These are phyloP conservation scores for Aspergillaceae sp. DNA, from an alignment of 2,329 filamentous ascomycete genomes.

Conservation along the genomic window DNA sequence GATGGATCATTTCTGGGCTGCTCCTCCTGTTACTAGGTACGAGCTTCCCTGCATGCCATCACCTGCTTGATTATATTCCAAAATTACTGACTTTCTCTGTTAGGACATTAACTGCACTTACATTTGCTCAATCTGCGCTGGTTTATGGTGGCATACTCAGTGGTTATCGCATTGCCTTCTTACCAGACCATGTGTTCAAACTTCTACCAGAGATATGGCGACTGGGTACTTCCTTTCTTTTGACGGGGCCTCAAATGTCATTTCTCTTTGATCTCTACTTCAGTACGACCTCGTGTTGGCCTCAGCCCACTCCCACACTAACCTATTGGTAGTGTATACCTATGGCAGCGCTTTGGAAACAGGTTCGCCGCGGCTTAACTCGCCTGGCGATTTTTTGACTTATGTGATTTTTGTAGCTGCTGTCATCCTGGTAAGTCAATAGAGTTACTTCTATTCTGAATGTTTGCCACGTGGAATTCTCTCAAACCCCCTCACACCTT, in stretches of 20 bases:
- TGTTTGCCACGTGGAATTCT: too few species aligned
- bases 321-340: slow-evolving; percentile 53
- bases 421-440: slow-evolving; percentile 66
- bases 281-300: slow-evolving; percentile 36
- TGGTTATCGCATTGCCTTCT: slow-evolving; percentile 47
- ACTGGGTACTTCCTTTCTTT: slow-evolving; percentile 49
- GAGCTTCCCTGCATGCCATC: slow-evolving; percentile 11
- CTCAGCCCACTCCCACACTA: slow-evolving; percentile 19
- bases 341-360: slow-evolving; percentile 69
- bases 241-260: slow-evolving; percentile 47
- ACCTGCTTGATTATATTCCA: too few species aligned
- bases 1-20: slow-evolving; percentile 57
- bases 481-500: too few species aligned
- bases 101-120: slow-evolving; percentile 60
- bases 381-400: slow-evolving; percentile 69
- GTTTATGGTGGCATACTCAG: slow-evolving; percentile 52
- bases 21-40: slow-evolving; percentile 60
- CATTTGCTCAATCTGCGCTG: slow-evolving; percentile 54
- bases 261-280: slow-evolving; percentile 70
- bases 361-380: slow-evolving; percentile 60
- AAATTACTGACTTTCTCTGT: slow-evolving; percentile 34
- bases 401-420: slow-evolving; percentile 66
- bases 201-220: slow-evolving; percentile 55
- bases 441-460: too few species aligned
- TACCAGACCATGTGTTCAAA: slow-evolving; percentile 44